Evolutionary conservation across 169 alveolate genomes (phyloP).

Genomic region (Toxoplasma gondii): DNA sequence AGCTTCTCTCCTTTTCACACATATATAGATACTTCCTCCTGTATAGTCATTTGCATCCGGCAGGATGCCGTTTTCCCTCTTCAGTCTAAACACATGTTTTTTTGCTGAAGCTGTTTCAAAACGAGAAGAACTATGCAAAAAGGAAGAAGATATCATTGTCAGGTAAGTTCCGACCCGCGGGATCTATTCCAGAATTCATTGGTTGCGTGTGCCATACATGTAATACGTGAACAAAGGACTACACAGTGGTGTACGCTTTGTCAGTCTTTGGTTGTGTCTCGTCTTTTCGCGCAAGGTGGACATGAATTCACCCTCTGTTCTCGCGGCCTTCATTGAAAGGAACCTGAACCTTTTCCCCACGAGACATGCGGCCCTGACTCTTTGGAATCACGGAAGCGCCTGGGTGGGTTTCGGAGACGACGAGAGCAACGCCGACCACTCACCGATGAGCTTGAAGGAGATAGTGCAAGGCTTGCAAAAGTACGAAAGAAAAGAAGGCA

Average conservation of each 20-base stretch:
- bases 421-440: conserved; percentile 73
- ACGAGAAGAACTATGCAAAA: no score
- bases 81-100: no score
- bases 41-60: no score
- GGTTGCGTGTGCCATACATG: background rate
- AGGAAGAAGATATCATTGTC: no score
- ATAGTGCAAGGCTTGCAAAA: conserved; percentile 66
- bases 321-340: conserved; percentile 65
- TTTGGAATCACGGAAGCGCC: conserved; percentile 80
- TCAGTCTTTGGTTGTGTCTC: background rate
- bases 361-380: conserved; percentile 71
- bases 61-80: no score
- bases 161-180: no score
- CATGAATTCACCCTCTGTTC: conserved; percentile 71
- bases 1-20: no score
- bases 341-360: conserved; percentile 71
- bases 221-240: background rate
- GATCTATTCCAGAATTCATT: no score
- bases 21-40: no score
- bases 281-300: conserved; percentile 62
- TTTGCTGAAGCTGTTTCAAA: no score
- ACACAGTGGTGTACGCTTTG: background rate
- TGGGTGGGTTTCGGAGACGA: conserved; percentile 81
- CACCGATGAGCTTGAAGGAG: conserved; percentile 61
- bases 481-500: conserved; percentile 65